Base-by-base conservation (phyloP, 352 stramenopile genomes). In the Globisporangium megalacanthum region DNA sequence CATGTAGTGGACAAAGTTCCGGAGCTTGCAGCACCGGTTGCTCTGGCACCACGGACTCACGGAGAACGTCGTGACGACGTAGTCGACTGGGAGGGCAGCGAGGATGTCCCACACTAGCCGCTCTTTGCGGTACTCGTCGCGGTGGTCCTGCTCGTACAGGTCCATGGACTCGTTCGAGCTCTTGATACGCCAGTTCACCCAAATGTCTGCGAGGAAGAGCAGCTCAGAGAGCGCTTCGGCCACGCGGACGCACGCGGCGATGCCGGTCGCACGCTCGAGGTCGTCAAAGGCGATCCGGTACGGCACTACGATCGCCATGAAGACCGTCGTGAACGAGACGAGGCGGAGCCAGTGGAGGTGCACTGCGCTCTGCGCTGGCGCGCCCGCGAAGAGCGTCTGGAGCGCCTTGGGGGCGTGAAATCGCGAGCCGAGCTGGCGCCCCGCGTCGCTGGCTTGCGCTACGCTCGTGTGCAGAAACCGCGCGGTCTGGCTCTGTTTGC, bases 1-100 rank as follows among this genome's bases (percentile, higher is more conserved):
- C 64, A 88, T 62, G 53, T 86, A 86, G 47, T 79, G 67, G 20
- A 67, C 64, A 10, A 86, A 74, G 51, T 86, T 86, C 41, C 77
- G 17, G 2, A 82, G 50, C 20, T 86, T 86, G 42, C 78, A 31
- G 49, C 71, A 83, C 35, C 76, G 73, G 49, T 82, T 86, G 44
- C 79, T 50, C 15, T 52, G 62, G 3, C 80, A 49, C 61, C 71
- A 59, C 4, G 69, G 71, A 0, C 69, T 80, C 1, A 66, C 58
- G 17, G 69, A 70, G 37, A 86, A 83, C 37, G 77, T 64, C 8
- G 69, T 63, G 1, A 77, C 50, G 22, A 86, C 75, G 52, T 86
- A 72, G 47, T 83, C 75, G 13, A 86, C 66, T 6, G 76, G 76
- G n/a, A 86, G 70, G 0, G 76, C 73, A 9, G 69, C 62, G 15